Evolutionary conservation across 768 basidiomycete species (phyloP), one percentile per base, ranked within the genome.

Genomic region (Boletellus ananas): DNA sequence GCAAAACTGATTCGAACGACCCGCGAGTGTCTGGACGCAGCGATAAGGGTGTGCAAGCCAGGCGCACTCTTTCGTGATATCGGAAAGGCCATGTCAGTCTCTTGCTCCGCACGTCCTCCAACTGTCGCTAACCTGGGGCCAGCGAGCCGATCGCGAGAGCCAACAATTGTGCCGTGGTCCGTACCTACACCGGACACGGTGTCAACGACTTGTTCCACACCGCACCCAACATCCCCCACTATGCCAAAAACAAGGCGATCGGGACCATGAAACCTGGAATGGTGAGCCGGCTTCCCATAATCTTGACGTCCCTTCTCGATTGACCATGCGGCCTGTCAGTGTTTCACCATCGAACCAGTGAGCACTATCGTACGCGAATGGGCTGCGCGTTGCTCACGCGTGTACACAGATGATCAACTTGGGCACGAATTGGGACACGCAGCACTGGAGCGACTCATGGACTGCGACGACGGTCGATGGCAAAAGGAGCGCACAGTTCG

Each of bases 401-500:
- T 50, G 34, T 43, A 59, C 61, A 45, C 67, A 95, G 81, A 97
- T 97, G 94, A 84, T 96, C 57, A 97, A 97, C 67, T 67, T 91
- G 17, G 94, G 94, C 6, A 75, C 77, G 45, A 81, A 76, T 55
- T 88, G 86, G 83, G 80, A 80, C 27, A 80, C 82, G 47, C 75
- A 84, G 18, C 90, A 93, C 64, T 93, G 94, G 94, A 86, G 87
- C 29, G 93, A 95, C 67, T 85, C 92, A 63, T 98, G 95, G 95
- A 98, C 95, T 3, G 92, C 94, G 1, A 91, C 87, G 18, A 99
- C 96, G 5, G 69, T 79, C 12, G 95, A 97, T 69, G 95, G 94
- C 20, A 88, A 87, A 66, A 75, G 79, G 49, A 94, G 90, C 52
- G 96, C 96, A 1, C 96, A 99, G 63, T 99, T 97, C 64, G 96